Base-by-base conservation (phyloP, 139 green algal genomes). In the Limnomonas spitsbergensis region DNA sequence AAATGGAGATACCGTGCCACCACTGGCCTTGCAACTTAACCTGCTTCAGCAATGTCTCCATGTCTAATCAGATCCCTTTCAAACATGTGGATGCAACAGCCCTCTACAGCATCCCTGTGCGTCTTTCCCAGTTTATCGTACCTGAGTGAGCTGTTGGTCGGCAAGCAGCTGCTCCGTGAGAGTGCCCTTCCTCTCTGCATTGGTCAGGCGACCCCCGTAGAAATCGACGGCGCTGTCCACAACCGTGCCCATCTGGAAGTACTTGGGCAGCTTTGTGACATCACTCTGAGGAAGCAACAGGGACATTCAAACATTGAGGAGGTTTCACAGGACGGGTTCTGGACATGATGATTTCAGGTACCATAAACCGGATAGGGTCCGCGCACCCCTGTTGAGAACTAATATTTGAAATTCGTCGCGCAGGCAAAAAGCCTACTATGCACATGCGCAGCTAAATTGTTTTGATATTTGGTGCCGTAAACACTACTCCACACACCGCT, bases 171-270 rank as follows among this genome's bases (percentile, higher is more conserved):
- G 80, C 67, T 89, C 76, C 3, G 85, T 85, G 3, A 87, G 56
- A 1, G 76, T 88, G 31, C 77, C 68, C 34, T 83, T 82, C 37
- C 82, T 82, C 87, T 91, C 67, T 0, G 42, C 40, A 3, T 66
- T 40, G 2, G 66, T 79, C 35, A 91, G 73, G 26, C 87, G 82
- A 24, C 78, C 84, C 24, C 81, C 88, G 78, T 94, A 91, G 77
- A 84, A 95, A 27, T 97, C 92, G 1, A 80, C 34, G 1, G 90
- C 66, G 52, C 86, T 87, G 75, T 94, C 90, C 27, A 97, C 76
- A 4, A 98, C 93, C 0, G 88, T 95, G 24, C 94, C 94, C 20
- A 96, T 88, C 72, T 94, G 84, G 38, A 94, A 94, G 76, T 90
- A 81, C 76, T 86, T 91, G 0, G 73, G 89, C 69, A 93, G 86